phyloP scores from a whole-genome alignment of 768 basidiomycete species.

The Crepidotus variabilis region DNA sequence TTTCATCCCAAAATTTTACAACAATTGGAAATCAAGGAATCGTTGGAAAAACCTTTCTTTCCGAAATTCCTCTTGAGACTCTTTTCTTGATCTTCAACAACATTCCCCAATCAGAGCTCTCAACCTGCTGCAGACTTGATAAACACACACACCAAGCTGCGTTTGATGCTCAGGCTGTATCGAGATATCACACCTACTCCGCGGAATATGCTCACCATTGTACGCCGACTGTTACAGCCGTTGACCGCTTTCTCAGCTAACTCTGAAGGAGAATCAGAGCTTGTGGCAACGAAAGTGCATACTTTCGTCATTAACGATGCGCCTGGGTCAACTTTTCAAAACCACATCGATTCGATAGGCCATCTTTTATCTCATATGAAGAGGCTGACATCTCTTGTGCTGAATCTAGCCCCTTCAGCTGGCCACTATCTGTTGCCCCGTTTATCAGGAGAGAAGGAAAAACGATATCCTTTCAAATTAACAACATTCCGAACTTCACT shows the following conservation, averaged over 20 bases:
- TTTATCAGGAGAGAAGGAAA: background rate
- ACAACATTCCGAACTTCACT: background rate
- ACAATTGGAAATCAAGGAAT: too few relatives aligned
- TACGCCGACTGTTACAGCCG: background rate
- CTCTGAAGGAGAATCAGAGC: background rate
- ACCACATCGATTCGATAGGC: background rate
- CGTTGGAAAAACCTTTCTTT: background rate
- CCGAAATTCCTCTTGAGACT: background rate
- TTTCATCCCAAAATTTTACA: too few relatives aligned
- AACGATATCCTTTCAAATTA: background rate
- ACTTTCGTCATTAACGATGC: background rate
- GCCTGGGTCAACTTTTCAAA: background rate
- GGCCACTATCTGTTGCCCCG: background rate
- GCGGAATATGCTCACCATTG: background rate
- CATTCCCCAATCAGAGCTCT: background rate
- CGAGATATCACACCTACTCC: background rate
- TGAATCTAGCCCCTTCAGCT: background rate
- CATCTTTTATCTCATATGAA: background rate
- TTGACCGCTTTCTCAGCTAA: background rate
- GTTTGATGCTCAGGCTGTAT: constrained; percentile 1
- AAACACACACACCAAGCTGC: background rate
- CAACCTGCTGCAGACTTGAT: constrained; percentile 1
- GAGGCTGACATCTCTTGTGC: background rate
- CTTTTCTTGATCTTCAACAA: constrained; percentile 1
- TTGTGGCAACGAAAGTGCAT: background rate